Conservation (phyloP, 306 rosid genomes). For the Hippophae tibetana region DNA sequence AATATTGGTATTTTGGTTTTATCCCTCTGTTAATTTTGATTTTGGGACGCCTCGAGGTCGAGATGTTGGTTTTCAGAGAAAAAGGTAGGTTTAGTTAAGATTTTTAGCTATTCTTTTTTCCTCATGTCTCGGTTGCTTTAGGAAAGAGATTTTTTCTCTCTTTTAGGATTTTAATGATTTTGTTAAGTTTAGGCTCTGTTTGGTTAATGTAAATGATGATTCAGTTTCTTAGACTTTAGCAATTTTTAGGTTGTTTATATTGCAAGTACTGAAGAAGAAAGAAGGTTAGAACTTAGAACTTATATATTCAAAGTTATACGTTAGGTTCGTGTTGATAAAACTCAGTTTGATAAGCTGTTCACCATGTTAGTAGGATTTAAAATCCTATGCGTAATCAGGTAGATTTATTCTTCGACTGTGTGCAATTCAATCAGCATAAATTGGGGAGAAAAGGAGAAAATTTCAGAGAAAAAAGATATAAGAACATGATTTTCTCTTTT, state of each 20-base stretch:
- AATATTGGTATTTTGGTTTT: not conserved
- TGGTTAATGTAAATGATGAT: too few relatives aligned
- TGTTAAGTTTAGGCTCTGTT: too few relatives aligned
- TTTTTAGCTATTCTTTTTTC: conserved; percentile 2
- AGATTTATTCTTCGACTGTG: not conserved
- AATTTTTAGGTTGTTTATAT: conserved; percentile 7
- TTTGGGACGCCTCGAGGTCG: conserved; percentile 11
- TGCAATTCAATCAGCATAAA: too few relatives aligned
- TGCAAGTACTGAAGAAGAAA: not conserved
- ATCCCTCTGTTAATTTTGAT: not conserved
- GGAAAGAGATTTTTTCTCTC: not conserved
- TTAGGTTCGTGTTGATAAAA: conserved; percentile 8
- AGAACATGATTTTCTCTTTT: too few relatives aligned
- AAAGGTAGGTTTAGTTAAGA: conserved; percentile 39
- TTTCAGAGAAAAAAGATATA: too few relatives aligned
- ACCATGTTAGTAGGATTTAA: not conserved
- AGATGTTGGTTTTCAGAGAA: conserved; percentile 6
- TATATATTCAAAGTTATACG: not conserved
- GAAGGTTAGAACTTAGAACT: not conserved
- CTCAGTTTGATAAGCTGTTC: conserved; percentile 20
- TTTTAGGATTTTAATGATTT: not conserved
- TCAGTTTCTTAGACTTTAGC: not conserved
- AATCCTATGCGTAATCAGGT: not conserved
- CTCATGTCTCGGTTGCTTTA: not conserved
- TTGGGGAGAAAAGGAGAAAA: too few relatives aligned